These are phyloP conservation scores for Neoscytalidium dimidiatum DNA, from an alignment of 2,329 filamentous ascomycete species.

Conservation along the genomic window DNA sequence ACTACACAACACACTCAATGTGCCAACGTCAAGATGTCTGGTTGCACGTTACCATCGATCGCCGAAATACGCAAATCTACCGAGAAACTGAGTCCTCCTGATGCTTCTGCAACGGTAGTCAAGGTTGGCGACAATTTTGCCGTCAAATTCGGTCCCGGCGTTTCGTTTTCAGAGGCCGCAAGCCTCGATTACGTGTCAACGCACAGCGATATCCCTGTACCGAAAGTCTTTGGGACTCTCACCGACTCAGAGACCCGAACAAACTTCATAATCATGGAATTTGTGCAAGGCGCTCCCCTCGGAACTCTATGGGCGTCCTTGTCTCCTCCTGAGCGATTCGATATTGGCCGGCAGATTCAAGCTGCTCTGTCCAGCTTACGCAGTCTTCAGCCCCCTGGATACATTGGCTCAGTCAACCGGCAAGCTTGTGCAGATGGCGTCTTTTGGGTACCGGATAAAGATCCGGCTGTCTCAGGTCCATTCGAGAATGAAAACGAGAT, in stretches of 20 bases:
- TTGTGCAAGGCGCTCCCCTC: slow-evolving; percentile 23
- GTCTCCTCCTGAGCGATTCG: slow-evolving; percentile 18
- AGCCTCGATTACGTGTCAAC: slow-evolving; percentile 14
- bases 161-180: slow-evolving; percentile 13
- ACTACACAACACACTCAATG: not conserved
- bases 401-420: slow-evolving; percentile 19
- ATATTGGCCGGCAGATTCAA: slow-evolving; percentile 20
- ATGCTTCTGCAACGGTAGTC: slow-evolving; percentile 19
- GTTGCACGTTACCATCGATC: slow-evolving; percentile 6
- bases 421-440: slow-evolving; percentile 14
- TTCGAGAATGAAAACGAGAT: slow-evolving; percentile 22
- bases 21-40: not conserved
- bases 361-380: slow-evolving; percentile 20
- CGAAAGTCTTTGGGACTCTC: slow-evolving; percentile 8
- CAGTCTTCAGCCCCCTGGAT: slow-evolving; percentile 18
- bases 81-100: slow-evolving; percentile 11
- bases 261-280: slow-evolving; percentile 25
- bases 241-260: slow-evolving; percentile 1
- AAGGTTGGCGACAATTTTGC: slow-evolving; percentile 14
- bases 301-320: slow-evolving; percentile 16
- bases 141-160: slow-evolving; percentile 19
- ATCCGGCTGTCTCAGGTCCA: slow-evolving; percentile 19
- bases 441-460: slow-evolving; percentile 6
- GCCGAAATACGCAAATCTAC: slow-evolving; percentile 10
- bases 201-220: slow-evolving; percentile 18